Evolutionary conservation across 2,329 filamentous ascomycete genomes (phyloP).

Genomic region (Pseudogymnoascus sp.): DNA sequence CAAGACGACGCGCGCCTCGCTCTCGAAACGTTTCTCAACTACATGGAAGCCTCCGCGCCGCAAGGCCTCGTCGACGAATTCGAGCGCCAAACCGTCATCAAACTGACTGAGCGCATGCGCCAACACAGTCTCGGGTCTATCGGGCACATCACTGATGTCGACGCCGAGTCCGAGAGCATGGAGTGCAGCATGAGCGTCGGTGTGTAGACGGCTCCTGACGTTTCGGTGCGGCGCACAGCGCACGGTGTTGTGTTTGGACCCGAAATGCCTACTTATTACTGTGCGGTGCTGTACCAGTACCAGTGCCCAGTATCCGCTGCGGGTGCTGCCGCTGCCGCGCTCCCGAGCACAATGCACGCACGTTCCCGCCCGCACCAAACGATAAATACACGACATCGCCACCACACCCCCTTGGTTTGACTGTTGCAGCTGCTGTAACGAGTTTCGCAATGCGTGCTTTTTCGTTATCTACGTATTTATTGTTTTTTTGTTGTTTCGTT

Average conservation of each 20-base stretch:
- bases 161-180: slow-evolving; percentile 20
- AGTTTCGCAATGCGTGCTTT: slow-evolving; percentile 2
- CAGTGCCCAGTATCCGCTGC: not conserved
- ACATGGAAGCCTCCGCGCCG: slow-evolving; percentile 59
- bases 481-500: not conserved
- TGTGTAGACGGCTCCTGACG: not conserved
- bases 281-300: not conserved
- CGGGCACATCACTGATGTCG: slow-evolving; percentile 33
- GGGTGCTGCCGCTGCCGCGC: slow-evolving; percentile 2
- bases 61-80: slow-evolving; percentile 64
- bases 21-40: slow-evolving; percentile 72
- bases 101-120: slow-evolving; percentile 79
- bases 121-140: slow-evolving; percentile 40
- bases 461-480: not conserved
- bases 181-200: not conserved
- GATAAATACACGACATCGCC: not conserved
- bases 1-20: slow-evolving; percentile 82
- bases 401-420: not conserved
- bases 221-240: not conserved
- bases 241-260: not conserved
- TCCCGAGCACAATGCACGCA: slow-evolving; percentile 4
- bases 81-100: slow-evolving; percentile 71
- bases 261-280: not conserved
- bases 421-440: not conserved
- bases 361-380: not conserved